Percentiles rank a stretch among this genome's conserved stretches.
Evolutionary conservation across 2,329 filamentous ascomycete genomes (phyloP).

Genomic region (Dactylellina haptotyla): DNA sequence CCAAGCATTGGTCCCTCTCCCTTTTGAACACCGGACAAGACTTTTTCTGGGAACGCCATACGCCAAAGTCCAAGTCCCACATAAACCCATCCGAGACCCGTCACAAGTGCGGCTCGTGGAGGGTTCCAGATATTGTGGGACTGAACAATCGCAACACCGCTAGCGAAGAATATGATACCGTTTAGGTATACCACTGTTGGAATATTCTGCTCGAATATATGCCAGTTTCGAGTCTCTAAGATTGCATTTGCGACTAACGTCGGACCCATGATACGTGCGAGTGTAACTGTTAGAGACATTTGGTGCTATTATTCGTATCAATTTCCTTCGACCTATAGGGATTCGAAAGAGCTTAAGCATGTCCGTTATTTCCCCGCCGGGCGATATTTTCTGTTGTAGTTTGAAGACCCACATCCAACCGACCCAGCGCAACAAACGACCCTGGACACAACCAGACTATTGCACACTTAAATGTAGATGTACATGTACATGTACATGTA

Average conservation of each 20-base stretch:
- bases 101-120: not conserved
- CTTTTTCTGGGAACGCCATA: slow-evolving; percentile 16
- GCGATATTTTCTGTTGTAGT: too few relatives aligned
- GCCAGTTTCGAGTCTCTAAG: slow-evolving; percentile 19
- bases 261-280: slow-evolving; percentile 15
- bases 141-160: slow-evolving; percentile 16
- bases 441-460: too few relatives aligned
- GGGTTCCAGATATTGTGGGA: slow-evolving; percentile 7
- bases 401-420: too few relatives aligned
- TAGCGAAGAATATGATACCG: slow-evolving; percentile 6
- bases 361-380: too few relatives aligned
- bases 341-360: too few relatives aligned
- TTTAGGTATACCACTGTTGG: slow-evolving; percentile 14
- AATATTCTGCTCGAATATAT: slow-evolving; percentile 2
- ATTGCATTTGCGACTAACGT: slow-evolving; percentile 4
- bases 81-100: slow-evolving; percentile 7
- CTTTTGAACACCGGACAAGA: slow-evolving; percentile 4
- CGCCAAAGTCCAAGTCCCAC: slow-evolving; percentile 12
- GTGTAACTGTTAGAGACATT: slow-evolving; percentile 4
- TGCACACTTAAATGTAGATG: too few relatives aligned
- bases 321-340: too few relatives aligned
- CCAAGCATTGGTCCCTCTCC: not conserved
- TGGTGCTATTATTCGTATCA: not conserved
- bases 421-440: too few relatives aligned
- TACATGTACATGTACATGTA: too few relatives aligned